These are phyloP conservation scores for Aspergillus panamensis DNA, from an alignment of 495 filamentous ascomycete genomes.

Conservation along the genomic window DNA sequence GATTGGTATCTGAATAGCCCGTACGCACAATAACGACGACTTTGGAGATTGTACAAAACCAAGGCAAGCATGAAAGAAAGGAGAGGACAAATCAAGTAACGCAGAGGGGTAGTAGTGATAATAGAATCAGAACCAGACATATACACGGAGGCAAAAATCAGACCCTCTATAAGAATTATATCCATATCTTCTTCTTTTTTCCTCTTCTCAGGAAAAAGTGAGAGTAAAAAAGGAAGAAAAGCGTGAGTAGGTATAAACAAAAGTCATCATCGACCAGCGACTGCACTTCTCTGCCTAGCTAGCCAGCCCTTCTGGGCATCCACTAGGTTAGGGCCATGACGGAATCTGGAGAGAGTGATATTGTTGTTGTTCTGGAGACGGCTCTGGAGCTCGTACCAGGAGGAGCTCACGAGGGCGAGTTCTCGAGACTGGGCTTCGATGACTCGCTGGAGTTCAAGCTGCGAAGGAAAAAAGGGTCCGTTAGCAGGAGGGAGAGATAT, in stretches of 20 bases:
- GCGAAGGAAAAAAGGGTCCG: slow-evolving; percentile 20
- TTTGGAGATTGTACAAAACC: neutral
- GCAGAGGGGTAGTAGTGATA: neutral
- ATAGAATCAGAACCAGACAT: neutral
- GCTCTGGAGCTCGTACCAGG: slow-evolving; percentile 87
- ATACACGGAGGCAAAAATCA: neutral
- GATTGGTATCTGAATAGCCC: neutral
- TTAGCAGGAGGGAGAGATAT: slow-evolving; percentile 18
- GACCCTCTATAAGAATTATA: neutral
- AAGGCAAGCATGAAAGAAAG: neutral
- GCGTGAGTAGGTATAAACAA: slow-evolving; percentile 3
- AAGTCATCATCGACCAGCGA: slow-evolving; percentile 46
- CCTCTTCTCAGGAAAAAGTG: neutral
- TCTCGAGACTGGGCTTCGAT: slow-evolving; percentile 72
- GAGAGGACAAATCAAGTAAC: neutral
- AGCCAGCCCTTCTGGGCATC: slow-evolving; percentile 87
- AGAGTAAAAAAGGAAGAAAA: slow-evolving; percentile 1
- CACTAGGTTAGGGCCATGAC: slow-evolving; percentile 51
- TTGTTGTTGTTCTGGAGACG: slow-evolving; percentile 88
- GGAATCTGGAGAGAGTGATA: slow-evolving; percentile 55
- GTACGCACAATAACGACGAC: neutral
- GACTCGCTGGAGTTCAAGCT: slow-evolving; percentile 57
- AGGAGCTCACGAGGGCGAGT: slow-evolving; percentile 77
- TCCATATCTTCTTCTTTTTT: neutral
- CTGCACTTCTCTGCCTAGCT: slow-evolving; percentile 76